phyloP scores from a whole-genome alignment of 345 rosid species.

The Turritis glabra region DNA sequence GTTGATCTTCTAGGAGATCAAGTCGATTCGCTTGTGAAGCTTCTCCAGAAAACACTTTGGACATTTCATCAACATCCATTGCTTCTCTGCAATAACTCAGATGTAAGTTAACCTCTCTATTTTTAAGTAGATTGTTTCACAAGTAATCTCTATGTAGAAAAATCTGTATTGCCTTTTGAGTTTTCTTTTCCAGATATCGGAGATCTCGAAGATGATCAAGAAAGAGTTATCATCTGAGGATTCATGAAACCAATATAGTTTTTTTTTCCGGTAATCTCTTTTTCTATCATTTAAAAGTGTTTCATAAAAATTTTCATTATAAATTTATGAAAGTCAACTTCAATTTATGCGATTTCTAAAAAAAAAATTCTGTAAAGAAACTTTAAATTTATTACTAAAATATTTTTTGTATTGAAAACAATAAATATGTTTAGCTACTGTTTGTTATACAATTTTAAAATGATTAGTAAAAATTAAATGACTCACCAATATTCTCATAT shows the following conservation, averaged over 20 bases:
- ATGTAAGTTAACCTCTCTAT: conserved; percentile 38
- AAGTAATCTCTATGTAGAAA: not conserved
- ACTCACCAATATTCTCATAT: not conserved
- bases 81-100: conserved; percentile 45
- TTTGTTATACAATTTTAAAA: not conserved
- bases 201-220: conserved; percentile 54
- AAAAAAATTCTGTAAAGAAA: not conserved
- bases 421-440: not conserved
- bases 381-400: not conserved
- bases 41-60: conserved; percentile 56
- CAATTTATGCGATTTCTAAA: not conserved
- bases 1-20: conserved; percentile 88
- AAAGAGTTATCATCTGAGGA: conserved; percentile 41
- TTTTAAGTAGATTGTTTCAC: conserved; percentile 3
- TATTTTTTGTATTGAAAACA: not conserved
- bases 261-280: too few species aligned
- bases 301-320: not conserved
- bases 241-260: not conserved
- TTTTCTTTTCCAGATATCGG: conserved; percentile 47
- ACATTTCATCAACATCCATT: conserved; percentile 46
- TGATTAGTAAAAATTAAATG: not conserved
- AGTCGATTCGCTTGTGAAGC: conserved; percentile 55
- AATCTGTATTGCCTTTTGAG: not conserved
- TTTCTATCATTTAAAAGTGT: too few species aligned
- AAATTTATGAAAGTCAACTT: conserved; percentile 3